Percentiles rank a stretch among this genome's conserved stretches.
phyloP scores from a whole-genome alignment of 2,329 filamentous ascomycete species.

The Elsinoe perseae region DNA sequence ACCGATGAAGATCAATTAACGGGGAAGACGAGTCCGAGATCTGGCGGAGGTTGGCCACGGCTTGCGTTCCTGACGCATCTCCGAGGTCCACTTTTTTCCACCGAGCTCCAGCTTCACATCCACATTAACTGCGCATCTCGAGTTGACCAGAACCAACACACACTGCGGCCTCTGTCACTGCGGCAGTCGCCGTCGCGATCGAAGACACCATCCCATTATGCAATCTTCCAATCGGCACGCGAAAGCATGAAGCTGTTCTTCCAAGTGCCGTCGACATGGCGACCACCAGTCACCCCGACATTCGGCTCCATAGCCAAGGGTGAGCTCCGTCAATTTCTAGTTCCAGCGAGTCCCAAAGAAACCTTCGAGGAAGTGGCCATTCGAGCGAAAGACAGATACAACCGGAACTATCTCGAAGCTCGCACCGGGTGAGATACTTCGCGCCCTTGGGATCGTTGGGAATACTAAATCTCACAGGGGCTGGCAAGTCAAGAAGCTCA shows the following conservation, averaged over 20 bases:
- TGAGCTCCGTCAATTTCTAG: conserved; percentile 21
- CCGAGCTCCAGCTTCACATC: conserved; percentile 3
- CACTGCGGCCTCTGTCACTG: no score
- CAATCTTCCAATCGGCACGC: no score
- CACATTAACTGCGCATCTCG: no score
- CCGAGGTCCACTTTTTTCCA: not conserved
- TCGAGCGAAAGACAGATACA: conserved; percentile 29
- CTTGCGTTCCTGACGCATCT: not conserved
- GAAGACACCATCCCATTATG: no score
- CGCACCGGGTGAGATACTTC: conserved; percentile 6
- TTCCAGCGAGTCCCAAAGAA: conserved; percentile 26
- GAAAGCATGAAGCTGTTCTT: conserved; percentile 9
- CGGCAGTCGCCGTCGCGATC: no score
- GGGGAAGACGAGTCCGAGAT: not conserved
- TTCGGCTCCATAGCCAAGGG: not conserved
- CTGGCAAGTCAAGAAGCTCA: conserved; percentile 31
- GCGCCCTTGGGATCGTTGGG: no score
- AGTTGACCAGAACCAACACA: no score
- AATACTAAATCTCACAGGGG: conserved; percentile 21
- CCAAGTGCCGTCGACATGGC: not conserved
- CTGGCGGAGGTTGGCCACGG: not conserved
- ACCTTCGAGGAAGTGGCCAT: conserved; percentile 29
- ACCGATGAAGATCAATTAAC: not conserved
- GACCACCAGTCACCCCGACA: not conserved
- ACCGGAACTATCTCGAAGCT: conserved; percentile 26